Evolutionary conservation across 2,329 filamentous ascomycete genomes (phyloP).

Genomic region (Lecanicillium sp.): DNA sequence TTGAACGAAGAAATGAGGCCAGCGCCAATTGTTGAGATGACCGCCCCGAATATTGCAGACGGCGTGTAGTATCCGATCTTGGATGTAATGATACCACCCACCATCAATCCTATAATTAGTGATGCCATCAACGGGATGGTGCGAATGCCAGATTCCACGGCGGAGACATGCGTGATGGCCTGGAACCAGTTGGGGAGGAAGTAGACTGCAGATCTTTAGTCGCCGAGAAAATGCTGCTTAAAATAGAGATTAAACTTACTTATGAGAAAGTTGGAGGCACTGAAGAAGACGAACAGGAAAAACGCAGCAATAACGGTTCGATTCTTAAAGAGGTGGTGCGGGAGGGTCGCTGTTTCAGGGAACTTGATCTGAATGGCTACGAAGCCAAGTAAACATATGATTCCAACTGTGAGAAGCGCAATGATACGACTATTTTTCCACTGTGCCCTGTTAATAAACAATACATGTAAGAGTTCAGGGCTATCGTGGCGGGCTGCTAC

Average conservation of each 20-base stretch:
- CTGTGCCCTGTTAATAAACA: constrained; percentile 5
- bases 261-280: not conserved
- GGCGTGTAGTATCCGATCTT: constrained; percentile 5
- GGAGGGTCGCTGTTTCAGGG: constrained; percentile 25
- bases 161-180: constrained; percentile 1
- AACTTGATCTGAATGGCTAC: constrained; percentile 22
- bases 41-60: constrained; percentile 5
- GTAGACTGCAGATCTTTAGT: constrained; percentile 2
- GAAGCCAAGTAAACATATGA: constrained; percentile 30
- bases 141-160: not conserved
- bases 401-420: constrained; percentile 30
- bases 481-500: not conserved
- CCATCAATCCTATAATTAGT: no score
- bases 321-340: constrained; percentile 27
- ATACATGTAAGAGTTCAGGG: no score
- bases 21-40: constrained; percentile 3
- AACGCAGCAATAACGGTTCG: constrained; percentile 26
- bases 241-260: not conserved
- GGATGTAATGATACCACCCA: not conserved
- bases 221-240: no score
- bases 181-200: constrained; percentile 4
- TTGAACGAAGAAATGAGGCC: constrained; percentile 6
- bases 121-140: no score
- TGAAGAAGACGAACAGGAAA: constrained; percentile 11
- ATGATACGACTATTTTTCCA: constrained; percentile 35